A percentile compares a stretch with the other conserved stretches of the same genome.
These are phyloP conservation scores for Elsinoe necatrix DNA, from an alignment of 2,329 filamentous ascomycete species.

Conservation along the genomic window DNA sequence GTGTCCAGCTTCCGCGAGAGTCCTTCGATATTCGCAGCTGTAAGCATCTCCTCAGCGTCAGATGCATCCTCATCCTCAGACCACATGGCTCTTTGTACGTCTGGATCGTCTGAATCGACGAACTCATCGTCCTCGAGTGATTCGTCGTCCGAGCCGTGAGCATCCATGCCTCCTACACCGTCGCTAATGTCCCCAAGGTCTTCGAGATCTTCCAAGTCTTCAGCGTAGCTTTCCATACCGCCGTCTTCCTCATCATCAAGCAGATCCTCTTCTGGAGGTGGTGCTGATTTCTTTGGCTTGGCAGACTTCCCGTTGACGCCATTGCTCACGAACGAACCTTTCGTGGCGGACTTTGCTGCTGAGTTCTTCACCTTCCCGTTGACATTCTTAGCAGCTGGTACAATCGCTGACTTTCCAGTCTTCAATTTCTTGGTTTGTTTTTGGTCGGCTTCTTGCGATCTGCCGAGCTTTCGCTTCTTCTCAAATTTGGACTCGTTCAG, in stretches of 20 bases:
- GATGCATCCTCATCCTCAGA: conserved; percentile 90
- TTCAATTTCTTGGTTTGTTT: conserved; percentile 53
- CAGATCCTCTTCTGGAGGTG: conserved; percentile 12
- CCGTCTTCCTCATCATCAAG: conserved; percentile 24
- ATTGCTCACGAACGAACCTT: conserved; percentile 22
- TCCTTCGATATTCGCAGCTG: conserved; percentile 91
- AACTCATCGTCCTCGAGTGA: conserved; percentile 37
- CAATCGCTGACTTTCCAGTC: conserved; percentile 37
- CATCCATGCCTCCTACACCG: conserved; percentile 29
- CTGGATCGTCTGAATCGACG: conserved; percentile 58
- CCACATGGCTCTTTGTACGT: conserved; percentile 62
- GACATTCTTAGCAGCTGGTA: conserved; percentile 29
- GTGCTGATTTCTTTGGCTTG: conserved; percentile 26
- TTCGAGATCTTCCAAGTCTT: conserved; percentile 36
- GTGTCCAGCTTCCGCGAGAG: conserved; percentile 77
- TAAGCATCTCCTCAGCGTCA: conserved; percentile 81
- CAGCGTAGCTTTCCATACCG: conserved; percentile 25
- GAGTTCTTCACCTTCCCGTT: conserved; percentile 34
- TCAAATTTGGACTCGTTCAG: conserved; percentile 68
- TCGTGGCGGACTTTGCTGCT: conserved; percentile 24
- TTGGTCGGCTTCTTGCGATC: not conserved
- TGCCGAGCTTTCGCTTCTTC: conserved; percentile 68
- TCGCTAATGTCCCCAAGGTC: conserved; percentile 24
- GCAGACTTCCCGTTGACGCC: conserved; percentile 28
- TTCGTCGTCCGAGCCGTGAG: conserved; percentile 32